A percentile compares a stretch with the other conserved stretches of the same genome.
phyloP scores from a whole-genome alignment of 2,329 filamentous ascomycete species.

The Alternaria tenuissima region DNA sequence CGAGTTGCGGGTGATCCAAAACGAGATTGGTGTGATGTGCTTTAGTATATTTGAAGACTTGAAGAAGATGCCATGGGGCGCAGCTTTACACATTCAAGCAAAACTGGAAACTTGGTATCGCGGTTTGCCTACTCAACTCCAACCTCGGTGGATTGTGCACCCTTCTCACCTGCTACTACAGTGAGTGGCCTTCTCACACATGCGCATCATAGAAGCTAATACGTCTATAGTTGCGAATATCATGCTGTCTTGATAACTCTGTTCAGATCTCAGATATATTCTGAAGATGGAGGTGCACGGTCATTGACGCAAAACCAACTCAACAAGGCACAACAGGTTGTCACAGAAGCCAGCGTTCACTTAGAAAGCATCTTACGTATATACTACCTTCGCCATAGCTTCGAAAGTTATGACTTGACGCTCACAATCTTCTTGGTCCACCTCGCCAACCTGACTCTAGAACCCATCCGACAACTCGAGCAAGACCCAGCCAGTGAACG shows the following conservation, averaged over 20 bases:
- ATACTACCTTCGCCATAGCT: slow-evolving; percentile 19
- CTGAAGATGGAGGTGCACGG: neutral
- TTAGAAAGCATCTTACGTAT: slow-evolving; percentile 16
- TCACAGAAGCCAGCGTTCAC: slow-evolving; percentile 3
- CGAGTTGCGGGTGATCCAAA: slow-evolving; percentile 19
- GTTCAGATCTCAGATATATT: slow-evolving; percentile 6
- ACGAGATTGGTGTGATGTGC: slow-evolving; percentile 14
- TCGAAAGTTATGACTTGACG: slow-evolving; percentile 11
- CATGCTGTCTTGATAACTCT: slow-evolving; percentile 6
- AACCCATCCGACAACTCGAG: slow-evolving; percentile 8
- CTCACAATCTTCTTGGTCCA: slow-evolving; percentile 16
- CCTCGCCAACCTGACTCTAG: slow-evolving; percentile 15
- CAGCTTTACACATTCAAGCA: slow-evolving; percentile 11
- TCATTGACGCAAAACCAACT: neutral
- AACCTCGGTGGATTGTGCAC: slow-evolving; percentile 12
- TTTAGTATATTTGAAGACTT: neutral
- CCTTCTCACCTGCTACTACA: slow-evolving; percentile 22
- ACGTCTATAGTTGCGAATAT: slow-evolving; percentile 1
- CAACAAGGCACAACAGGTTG: neutral
- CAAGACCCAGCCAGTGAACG: slow-evolving; percentile 1
- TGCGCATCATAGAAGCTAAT: neutral
- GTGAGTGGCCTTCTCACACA: slow-evolving; percentile 6
- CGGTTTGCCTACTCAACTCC: slow-evolving; percentile 8
- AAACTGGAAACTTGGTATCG: slow-evolving; percentile 18
- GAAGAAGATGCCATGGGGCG: slow-evolving; percentile 9